Conservation (phyloP, 1,139 yeast species). For the Yamadazyma spencermartinsiae region DNA sequence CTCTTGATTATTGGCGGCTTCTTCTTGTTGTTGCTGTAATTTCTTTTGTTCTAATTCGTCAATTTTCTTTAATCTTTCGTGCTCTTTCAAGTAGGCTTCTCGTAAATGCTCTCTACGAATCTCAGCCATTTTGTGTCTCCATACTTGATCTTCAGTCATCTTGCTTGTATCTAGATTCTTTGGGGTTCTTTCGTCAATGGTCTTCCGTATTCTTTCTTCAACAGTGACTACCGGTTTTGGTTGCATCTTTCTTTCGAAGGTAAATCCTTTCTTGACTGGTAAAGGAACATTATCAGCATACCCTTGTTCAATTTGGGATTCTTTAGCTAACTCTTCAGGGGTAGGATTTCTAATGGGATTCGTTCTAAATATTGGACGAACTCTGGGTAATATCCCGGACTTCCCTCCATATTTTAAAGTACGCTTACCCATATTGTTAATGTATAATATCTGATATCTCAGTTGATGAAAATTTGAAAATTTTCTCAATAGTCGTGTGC, state of each 20-base stretch:
- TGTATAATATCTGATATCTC: too few species aligned
- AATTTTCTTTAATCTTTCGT: conserved; percentile 44
- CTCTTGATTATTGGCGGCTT: conserved; percentile 15
- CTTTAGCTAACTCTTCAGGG: conserved; percentile 33
- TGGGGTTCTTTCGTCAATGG: conserved; percentile 45
- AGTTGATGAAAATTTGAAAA: not conserved
- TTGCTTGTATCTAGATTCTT: conserved; percentile 30
- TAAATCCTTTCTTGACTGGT: conserved; percentile 61
- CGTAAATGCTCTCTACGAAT: conserved; percentile 72
- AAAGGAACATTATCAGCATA: conserved; percentile 75
- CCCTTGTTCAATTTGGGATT: conserved; percentile 56
- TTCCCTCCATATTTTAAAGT: conserved; percentile 59
- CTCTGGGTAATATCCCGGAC: conserved; percentile 80
- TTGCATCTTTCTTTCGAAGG: conserved; percentile 40
- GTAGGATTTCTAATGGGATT: conserved; percentile 57
- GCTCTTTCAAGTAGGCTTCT: conserved; percentile 67
- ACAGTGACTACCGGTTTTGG: conserved; percentile 59
- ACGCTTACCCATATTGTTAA: conserved; percentile 50
- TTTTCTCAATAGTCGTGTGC: conserved; percentile 1
- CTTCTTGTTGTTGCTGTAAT: conserved; percentile 25
- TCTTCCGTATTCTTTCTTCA: conserved; percentile 52
- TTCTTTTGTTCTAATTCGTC: conserved; percentile 35
- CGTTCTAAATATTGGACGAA: conserved; percentile 68
- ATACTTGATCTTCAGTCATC: conserved; percentile 50
- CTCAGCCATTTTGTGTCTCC: conserved; percentile 58